phyloP scores from a whole-genome alignment of 2,329 filamentous ascomycete genomes.

The Penicillium concentricum region DNA sequence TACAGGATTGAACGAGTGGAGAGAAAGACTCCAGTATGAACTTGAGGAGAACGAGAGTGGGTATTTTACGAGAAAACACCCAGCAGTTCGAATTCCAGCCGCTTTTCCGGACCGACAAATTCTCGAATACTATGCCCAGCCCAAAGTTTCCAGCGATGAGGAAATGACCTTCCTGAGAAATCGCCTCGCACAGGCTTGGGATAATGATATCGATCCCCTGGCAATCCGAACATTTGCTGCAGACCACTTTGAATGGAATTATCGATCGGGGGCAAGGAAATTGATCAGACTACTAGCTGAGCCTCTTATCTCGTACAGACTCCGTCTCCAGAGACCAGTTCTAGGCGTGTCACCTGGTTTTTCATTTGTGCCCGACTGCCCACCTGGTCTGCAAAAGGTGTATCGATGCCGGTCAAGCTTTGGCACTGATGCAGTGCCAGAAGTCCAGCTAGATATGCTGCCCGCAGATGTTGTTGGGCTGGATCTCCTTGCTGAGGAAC shows the following conservation, averaged over 20 bases:
- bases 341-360: conserved; percentile 29
- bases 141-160: conserved; percentile 68
- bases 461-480: conserved; percentile 76
- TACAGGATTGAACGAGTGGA: conserved; percentile 62
- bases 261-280: conserved; percentile 74
- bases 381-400: conserved; percentile 62
- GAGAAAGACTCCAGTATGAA: conserved; percentile 68
- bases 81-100: conserved; percentile 70
- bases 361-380: conserved; percentile 45
- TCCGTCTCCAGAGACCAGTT: conserved; percentile 39
- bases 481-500: conserved; percentile 70
- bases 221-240: conserved; percentile 71
- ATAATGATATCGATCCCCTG: conserved; percentile 61
- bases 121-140: conserved; percentile 82
- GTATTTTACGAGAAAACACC: conserved; percentile 75
- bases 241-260: conserved; percentile 84
- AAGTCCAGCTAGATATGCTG: conserved; percentile 75
- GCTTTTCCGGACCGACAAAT: conserved; percentile 78
- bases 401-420: conserved; percentile 67
- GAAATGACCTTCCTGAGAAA: conserved; percentile 56
- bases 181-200: conserved; percentile 56
- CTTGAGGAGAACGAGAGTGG: conserved; percentile 79
- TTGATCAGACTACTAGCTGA: conserved; percentile 79
- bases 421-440: conserved; percentile 70
- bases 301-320: conserved; percentile 66